These are phyloP conservation scores for Thelonectria blattea DNA, from an alignment of 2,329 filamentous ascomycete genomes.

Conservation along the genomic window DNA sequence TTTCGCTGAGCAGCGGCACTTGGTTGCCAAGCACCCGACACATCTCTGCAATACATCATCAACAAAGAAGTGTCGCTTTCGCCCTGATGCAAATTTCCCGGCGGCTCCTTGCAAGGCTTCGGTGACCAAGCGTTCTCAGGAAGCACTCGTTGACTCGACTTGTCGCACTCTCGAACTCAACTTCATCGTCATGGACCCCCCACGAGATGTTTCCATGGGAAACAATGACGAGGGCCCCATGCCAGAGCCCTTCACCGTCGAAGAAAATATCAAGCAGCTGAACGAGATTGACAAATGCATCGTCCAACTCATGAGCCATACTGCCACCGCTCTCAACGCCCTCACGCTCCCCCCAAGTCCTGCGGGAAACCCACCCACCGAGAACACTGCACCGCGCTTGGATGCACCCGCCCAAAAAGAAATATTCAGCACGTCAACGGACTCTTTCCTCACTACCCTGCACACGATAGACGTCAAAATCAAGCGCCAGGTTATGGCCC, in stretches of 20 bases:
- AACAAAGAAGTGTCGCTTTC: not conserved
- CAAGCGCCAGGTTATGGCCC: conserved; percentile 69
- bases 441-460: conserved; percentile 73
- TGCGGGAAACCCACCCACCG: conserved; percentile 18
- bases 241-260: conserved; percentile 68
- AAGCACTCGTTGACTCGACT: not conserved
- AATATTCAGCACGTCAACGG: conserved; percentile 64
- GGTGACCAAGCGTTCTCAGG: not conserved
- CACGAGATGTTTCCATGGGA: conserved; percentile 42
- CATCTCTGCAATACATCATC: not conserved
- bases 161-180: not conserved
- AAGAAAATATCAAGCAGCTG: conserved; percentile 81
- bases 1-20: not conserved
- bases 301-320: conserved; percentile 50
- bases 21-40: not conserved
- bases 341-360: conserved; percentile 46
- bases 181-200: conserved; percentile 38
- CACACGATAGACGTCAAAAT: conserved; percentile 77
- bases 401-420: conserved; percentile 58
- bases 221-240: conserved; percentile 35
- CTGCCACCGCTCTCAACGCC: conserved; percentile 53
- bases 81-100: not conserved
- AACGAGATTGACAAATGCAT: conserved; percentile 74
- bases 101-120: not conserved
- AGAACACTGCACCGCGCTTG: conserved; percentile 37